Percentiles rank a stretch among this genome's conserved stretches.
phyloP scores from a whole-genome alignment of 164 flowering plant species.

The Amborella trichopoda region DNA sequence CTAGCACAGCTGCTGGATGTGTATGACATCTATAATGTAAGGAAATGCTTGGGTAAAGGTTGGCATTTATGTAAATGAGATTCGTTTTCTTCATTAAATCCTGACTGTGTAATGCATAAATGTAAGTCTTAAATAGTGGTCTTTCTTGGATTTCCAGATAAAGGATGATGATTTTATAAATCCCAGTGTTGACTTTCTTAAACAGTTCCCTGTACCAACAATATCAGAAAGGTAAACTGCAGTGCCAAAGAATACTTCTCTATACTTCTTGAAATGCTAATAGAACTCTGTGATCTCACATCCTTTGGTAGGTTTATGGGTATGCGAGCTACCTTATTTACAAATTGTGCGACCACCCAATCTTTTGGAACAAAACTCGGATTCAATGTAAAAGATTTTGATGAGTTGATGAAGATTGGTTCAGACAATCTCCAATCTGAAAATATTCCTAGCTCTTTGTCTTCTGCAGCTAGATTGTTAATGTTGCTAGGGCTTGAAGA shows the following conservation, averaged over 20 bases:
- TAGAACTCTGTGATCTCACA: background rate
- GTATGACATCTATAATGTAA: slow-evolving; percentile 18
- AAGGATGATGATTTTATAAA: slow-evolving; percentile 3
- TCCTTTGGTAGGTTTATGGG: slow-evolving; percentile 75
- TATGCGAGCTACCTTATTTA: slow-evolving; percentile 65
- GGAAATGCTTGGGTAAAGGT: slow-evolving; percentile 17
- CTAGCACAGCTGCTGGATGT: slow-evolving; percentile 61
- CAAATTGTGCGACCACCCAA: slow-evolving; percentile 29
- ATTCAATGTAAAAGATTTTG: slow-evolving; percentile 20
- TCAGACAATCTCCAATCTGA: slow-evolving; percentile 5
- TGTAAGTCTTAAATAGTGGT: background rate
- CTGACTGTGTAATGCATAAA: slow-evolving; percentile 2
- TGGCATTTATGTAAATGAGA: background rate
- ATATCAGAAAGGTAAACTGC: slow-evolving; percentile 40
- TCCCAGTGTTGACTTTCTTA: slow-evolving; percentile 5
- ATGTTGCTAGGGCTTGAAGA: slow-evolving; percentile 70
- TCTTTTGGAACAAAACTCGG: slow-evolving; percentile 49
- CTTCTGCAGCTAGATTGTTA: slow-evolving; percentile 31
- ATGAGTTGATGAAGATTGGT: slow-evolving; percentile 20
- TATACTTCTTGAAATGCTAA: background rate
- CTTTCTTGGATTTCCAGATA: slow-evolving; percentile 16
- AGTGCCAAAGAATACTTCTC: background rate
- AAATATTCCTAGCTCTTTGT: slow-evolving; percentile 7
- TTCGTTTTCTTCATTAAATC: background rate
- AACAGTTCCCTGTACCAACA: slow-evolving; percentile 12